These are phyloP conservation scores for Puccinia triticina DNA, from an alignment of 1,284 basidiomycete species.

Conservation along the genomic window DNA sequence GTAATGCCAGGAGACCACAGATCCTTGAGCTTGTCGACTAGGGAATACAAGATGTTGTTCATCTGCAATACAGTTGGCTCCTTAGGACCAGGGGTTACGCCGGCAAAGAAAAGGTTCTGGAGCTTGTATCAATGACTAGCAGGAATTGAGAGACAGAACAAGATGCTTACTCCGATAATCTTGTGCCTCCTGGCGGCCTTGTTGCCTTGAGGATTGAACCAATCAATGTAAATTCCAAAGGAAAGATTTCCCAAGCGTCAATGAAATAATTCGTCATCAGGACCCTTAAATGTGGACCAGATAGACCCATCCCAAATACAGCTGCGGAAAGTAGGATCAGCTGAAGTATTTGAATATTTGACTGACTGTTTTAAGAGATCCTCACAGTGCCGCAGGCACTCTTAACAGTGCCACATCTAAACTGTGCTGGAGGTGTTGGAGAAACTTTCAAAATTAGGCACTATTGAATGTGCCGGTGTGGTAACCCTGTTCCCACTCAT, in stretches of 20 bases:
- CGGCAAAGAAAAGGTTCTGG: constrained; percentile 47
- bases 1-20: constrained; percentile 25
- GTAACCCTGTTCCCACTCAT: no score
- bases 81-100: constrained; percentile 38
- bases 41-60: constrained; percentile 28
- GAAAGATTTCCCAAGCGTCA: constrained; percentile 25
- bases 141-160: constrained; percentile 44
- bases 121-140: constrained; percentile 40
- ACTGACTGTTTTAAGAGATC: no score
- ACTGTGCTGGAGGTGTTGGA: no score
- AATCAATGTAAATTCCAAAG: constrained; percentile 40
- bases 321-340: no score
- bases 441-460: no score
- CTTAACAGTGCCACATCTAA: no score
- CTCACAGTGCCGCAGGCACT: no score
- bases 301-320: constrained; percentile 33
- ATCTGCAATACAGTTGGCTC: constrained; percentile 40
- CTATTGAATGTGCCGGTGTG: no score
- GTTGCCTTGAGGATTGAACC: constrained; percentile 44
- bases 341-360: no score
- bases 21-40: no score
- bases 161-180: constrained; percentile 37
- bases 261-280: constrained; percentile 4
- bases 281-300: constrained; percentile 24
- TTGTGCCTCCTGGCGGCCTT: constrained; percentile 46